phyloP scores from a whole-genome alignment of 805 yeast genomes.

The Kuraishia floccosa region DNA sequence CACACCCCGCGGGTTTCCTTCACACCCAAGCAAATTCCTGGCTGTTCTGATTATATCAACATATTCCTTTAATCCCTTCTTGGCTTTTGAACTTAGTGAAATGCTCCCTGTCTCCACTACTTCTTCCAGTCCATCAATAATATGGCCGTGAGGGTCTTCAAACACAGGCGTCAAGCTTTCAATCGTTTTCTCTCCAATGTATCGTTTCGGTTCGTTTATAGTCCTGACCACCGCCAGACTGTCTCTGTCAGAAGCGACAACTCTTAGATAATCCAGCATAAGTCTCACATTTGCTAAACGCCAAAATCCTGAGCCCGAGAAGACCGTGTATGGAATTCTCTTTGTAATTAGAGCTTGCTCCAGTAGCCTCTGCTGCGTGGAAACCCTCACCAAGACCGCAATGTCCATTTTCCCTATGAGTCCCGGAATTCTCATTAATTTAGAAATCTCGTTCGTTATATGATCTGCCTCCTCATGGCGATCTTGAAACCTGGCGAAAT shows the following conservation, averaged over 20 bases:
- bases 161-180: conserved; percentile 17
- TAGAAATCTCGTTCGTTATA: conserved; percentile 43
- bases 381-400: conserved; percentile 61
- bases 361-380: conserved; percentile 46
- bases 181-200: conserved; percentile 50
- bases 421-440: conserved; percentile 31
- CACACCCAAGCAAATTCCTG: conserved; percentile 6
- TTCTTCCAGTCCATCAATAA: conserved; percentile 4
- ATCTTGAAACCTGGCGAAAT: conserved; percentile 25
- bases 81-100: conserved; percentile 8
- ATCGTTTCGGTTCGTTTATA: conserved; percentile 49
- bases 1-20: not conserved
- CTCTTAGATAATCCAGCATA: conserved; percentile 54
- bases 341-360: conserved; percentile 50
- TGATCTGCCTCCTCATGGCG: conserved; percentile 45
- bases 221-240: conserved; percentile 46
- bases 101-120: not conserved
- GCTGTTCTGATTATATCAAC: conserved; percentile 15
- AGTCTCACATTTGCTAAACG: conserved; percentile 56
- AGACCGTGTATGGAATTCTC: conserved; percentile 53
- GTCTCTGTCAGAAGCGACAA: conserved; percentile 48
- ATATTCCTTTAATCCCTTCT: conserved; percentile 15
- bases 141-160: not conserved
- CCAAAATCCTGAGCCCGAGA: conserved; percentile 76
- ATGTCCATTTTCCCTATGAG: conserved; percentile 46